phyloP scores from a whole-genome alignment of 306 rosid genomes.

The Arachis hypogaea region DNA sequence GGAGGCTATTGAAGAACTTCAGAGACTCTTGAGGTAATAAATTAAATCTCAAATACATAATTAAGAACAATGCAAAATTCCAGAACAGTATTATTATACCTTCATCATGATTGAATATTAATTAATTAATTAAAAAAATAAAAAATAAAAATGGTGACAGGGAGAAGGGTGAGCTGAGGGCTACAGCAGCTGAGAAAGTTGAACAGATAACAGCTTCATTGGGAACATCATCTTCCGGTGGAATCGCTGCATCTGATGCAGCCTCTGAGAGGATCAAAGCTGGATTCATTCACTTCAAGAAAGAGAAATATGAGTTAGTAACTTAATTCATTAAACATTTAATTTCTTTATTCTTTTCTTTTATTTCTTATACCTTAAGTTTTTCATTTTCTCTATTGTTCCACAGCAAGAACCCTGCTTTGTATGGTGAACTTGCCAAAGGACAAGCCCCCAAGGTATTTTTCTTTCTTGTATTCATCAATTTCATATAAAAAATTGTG shows the following conservation, averaged over 20 bases:
- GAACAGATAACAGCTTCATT: slow-evolving; percentile 78
- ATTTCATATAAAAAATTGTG: no score
- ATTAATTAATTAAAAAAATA: no score
- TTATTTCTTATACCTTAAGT: slow-evolving; percentile 26
- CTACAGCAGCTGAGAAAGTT: slow-evolving; percentile 74
- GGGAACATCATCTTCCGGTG: slow-evolving; percentile 44
- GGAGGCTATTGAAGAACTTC: slow-evolving; percentile 80
- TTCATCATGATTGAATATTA: no score
- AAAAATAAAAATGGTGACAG: slow-evolving; percentile 32
- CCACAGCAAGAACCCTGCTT: slow-evolving; percentile 75
- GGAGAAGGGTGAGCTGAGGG: slow-evolving; percentile 69
- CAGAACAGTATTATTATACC: no score
- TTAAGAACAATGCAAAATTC: no score
- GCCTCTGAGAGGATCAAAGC: slow-evolving; percentile 81
- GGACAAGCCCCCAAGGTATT: slow-evolving; percentile 90
- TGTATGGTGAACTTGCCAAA: slow-evolving; percentile 85
- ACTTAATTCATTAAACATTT: not conserved
- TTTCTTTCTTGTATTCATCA: no score
- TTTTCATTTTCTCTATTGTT: slow-evolving; percentile 7
- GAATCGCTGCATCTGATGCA: slow-evolving; percentile 51
- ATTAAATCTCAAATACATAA: not conserved
- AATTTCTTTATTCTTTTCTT: not conserved
- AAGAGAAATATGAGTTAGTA: slow-evolving; percentile 91
- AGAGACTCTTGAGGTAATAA: slow-evolving; percentile 79
- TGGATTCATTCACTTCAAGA: slow-evolving; percentile 85